These are phyloP conservation scores for Suillus spraguei DNA, from an alignment of 768 basidiomycete species.

Conservation along the genomic window DNA sequence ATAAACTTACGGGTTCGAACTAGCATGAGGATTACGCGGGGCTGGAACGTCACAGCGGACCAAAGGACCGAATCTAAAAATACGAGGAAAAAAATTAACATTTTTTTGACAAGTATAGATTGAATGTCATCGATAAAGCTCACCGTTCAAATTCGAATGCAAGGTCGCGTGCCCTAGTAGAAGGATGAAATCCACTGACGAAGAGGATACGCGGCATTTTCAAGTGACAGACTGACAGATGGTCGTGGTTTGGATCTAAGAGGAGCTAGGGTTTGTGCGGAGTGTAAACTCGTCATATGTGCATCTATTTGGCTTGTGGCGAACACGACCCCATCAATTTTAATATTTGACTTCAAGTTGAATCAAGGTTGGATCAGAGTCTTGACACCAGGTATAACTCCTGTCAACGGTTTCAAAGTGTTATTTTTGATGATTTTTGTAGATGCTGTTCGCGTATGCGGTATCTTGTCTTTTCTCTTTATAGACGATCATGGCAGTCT, in stretches of 20 bases:
- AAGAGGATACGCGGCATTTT: constrained; percentile 83
- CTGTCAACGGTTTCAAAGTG: not conserved
- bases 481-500: constrained; percentile 8
- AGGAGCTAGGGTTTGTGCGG: constrained; percentile 26
- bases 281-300: constrained; percentile 31
- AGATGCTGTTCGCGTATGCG: constrained; percentile 25
- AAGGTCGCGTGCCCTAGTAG: constrained; percentile 82
- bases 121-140: constrained; percentile 17
- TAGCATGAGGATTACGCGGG: constrained; percentile 74
- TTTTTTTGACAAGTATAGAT: constrained; percentile 8
- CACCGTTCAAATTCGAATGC: constrained; percentile 89
- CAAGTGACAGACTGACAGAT: not conserved
- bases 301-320: constrained; percentile 42
- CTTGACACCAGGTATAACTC: constrained; percentile 14
- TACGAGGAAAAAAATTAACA: constrained; percentile 11
- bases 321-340: constrained; percentile 12
- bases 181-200: constrained; percentile 82
- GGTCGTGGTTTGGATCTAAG: constrained; percentile 29
- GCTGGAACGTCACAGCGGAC: constrained; percentile 91
- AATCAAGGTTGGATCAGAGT: not conserved
- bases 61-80: constrained; percentile 71
- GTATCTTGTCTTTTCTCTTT: constrained; percentile 17
- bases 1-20: constrained; percentile 79
- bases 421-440: constrained; percentile 14
- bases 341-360: not conserved